Percentiles rank a stretch among this genome's conserved stretches.
These are phyloP conservation scores for Moricandia arvensis DNA, from an alignment of 345 rosid genomes.

Conservation along the genomic window DNA sequence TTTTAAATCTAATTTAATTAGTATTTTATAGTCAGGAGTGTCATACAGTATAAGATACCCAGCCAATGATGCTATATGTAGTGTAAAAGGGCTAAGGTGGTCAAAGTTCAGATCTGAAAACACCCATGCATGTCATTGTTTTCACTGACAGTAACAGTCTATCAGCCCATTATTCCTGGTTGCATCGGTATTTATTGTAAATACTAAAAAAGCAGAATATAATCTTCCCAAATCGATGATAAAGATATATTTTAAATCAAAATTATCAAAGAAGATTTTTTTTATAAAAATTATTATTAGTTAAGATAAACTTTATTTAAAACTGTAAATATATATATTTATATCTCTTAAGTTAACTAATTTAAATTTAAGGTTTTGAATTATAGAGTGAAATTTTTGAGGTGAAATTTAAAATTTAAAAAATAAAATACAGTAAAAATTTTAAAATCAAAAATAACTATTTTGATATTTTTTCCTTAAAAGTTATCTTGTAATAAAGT, in stretches of 20 bases:
- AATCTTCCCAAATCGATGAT: background rate
- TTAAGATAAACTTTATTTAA: too few species aligned
- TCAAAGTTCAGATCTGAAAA: background rate
- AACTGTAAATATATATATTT: too few species aligned
- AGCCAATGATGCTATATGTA: background rate
- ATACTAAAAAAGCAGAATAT: background rate
- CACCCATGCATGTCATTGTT: slow-evolving; percentile 31
- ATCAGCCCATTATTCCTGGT: slow-evolving; percentile 11
- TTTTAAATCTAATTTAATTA: background rate
- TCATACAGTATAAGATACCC: background rate
- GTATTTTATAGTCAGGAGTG: background rate
- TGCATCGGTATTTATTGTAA: background rate
- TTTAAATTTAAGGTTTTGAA: too few species aligned
- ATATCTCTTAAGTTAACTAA: too few species aligned
- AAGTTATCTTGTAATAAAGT: too few species aligned
- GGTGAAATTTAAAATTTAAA: too few species aligned
- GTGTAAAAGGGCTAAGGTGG: background rate
- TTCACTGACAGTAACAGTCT: slow-evolving; percentile 14
- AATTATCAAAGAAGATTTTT: too few species aligned
- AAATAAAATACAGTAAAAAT: too few species aligned
- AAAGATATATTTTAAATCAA: background rate
- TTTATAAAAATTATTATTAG: too few species aligned
- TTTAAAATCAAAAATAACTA: too few species aligned
- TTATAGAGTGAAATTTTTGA: too few species aligned
- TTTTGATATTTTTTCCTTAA: too few species aligned